These are phyloP conservation scores for Vinca minor DNA, from an alignment of 257 asterid species.

Conservation along the genomic window DNA sequence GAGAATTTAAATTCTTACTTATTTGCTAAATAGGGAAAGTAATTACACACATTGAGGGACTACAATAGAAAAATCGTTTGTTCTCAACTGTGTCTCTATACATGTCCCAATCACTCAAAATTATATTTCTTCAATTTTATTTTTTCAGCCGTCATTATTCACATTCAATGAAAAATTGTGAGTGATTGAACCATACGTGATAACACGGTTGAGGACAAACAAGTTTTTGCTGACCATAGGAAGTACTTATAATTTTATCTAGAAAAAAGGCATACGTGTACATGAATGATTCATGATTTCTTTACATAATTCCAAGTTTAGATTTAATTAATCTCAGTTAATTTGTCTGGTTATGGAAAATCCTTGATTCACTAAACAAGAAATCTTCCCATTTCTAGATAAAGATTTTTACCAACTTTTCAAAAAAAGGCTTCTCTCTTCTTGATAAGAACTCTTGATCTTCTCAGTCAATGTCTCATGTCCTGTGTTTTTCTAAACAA, in stretches of 20 bases:
- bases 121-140: too few relatives aligned
- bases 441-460: neutral
- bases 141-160: too few relatives aligned
- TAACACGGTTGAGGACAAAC: too few relatives aligned
- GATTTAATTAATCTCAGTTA: neutral
- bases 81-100: too few relatives aligned
- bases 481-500: too few relatives aligned
- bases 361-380: conserved; percentile 4
- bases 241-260: conserved; percentile 21
- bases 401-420: neutral
- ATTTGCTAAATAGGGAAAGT: conserved; percentile 19
- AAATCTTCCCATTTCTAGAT: neutral
- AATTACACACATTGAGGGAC: conserved; percentile 13
- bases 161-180: too few relatives aligned
- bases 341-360: conserved; percentile 8
- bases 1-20: too few relatives aligned
- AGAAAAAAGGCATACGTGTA: conserved; percentile 25
- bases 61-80: too few relatives aligned
- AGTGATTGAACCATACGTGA: too few relatives aligned
- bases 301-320: conserved; percentile 1
- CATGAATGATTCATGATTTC: conserved; percentile 9
- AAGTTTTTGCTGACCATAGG: too few relatives aligned
- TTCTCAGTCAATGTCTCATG: too few relatives aligned
- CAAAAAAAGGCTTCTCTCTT: neutral
- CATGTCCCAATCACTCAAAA: too few relatives aligned